These are phyloP conservation scores for Aspergillaceae sp. DNA, from an alignment of 2,329 filamentous ascomycete genomes.

Conservation along the genomic window DNA sequence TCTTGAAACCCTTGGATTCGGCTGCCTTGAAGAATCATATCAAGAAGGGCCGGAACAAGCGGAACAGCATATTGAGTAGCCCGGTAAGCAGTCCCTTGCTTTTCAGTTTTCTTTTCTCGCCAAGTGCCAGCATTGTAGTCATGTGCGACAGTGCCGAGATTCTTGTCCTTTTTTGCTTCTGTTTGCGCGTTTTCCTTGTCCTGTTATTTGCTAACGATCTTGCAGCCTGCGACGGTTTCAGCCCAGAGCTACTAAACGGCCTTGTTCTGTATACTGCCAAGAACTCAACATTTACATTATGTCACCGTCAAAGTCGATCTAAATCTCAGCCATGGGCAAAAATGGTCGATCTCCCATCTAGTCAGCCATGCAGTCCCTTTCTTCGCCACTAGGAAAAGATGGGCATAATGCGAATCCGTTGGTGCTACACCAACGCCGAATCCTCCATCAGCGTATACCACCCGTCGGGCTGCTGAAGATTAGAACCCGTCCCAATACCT, in stretches of 20 bases:
- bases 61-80: constrained; percentile 91
- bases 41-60: constrained; percentile 92
- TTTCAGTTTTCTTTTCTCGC: constrained; percentile 9
- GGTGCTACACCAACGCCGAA: constrained; percentile 5
- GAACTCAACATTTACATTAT: constrained; percentile 11
- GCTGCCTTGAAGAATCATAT: constrained; percentile 96
- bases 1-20: constrained; percentile 92
- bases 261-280: constrained; percentile 10
- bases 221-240: constrained; percentile 37
- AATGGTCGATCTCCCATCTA: constrained; percentile 3
- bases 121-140: constrained; percentile 12
- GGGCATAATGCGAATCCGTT: constrained; percentile 3
- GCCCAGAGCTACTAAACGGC: constrained; percentile 37
- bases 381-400: constrained; percentile 2
- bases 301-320: constrained; percentile 9
- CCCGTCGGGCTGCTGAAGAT: constrained; percentile 1
- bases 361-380: constrained; percentile 5
- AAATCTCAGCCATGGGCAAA: not conserved
- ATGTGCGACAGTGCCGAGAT: constrained; percentile 16
- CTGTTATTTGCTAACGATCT: constrained; percentile 13
- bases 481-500: too few relatives aligned
- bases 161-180: constrained; percentile 8
- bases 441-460: constrained; percentile 6
- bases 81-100: constrained; percentile 57
- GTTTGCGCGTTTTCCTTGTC: not conserved